phyloP scores from a whole-genome alignment of 495 filamentous ascomycete species.

The Hapsidospora chrysogenum region DNA sequence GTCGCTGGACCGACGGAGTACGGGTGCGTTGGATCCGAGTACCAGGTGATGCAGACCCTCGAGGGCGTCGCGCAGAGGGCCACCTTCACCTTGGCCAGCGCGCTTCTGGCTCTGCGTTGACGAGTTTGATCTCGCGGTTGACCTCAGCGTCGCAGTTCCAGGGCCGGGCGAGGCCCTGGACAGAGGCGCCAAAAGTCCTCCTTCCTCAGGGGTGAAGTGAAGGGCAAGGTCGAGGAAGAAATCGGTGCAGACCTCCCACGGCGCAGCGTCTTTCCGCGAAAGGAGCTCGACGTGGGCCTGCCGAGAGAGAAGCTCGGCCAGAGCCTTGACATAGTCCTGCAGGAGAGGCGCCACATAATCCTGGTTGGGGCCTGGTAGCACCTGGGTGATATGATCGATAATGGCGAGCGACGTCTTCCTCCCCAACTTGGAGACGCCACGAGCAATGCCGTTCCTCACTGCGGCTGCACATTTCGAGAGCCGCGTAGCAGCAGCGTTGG shows the following conservation, averaged over 20 bases:
- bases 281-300: constrained; percentile 68
- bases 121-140: constrained; percentile 15
- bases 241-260: constrained; percentile 50
- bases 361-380: constrained; percentile 42
- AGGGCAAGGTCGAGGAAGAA: constrained; percentile 33
- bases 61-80: constrained; percentile 31
- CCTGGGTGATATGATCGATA: constrained; percentile 66
- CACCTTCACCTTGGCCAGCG: background rate
- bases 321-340: constrained; percentile 61
- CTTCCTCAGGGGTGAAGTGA: background rate
- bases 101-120: background rate
- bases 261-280: constrained; percentile 23
- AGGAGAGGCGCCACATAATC: constrained; percentile 56
- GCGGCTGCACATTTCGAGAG: constrained; percentile 56
- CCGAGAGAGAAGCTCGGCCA: constrained; percentile 51
- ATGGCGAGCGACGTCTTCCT: constrained; percentile 61
- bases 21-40: constrained; percentile 51
- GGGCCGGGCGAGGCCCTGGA: constrained; percentile 24
- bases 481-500: constrained; percentile 32
- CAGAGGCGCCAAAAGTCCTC: background rate
- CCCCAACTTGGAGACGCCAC: constrained; percentile 49
- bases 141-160: constrained; percentile 9
- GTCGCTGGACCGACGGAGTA: constrained; percentile 38
- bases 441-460: constrained; percentile 51
- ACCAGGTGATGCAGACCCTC: constrained; percentile 49